phyloP scores from a whole-genome alignment of 495 filamentous ascomycete species.

The Penicillium bovifimosum region DNA sequence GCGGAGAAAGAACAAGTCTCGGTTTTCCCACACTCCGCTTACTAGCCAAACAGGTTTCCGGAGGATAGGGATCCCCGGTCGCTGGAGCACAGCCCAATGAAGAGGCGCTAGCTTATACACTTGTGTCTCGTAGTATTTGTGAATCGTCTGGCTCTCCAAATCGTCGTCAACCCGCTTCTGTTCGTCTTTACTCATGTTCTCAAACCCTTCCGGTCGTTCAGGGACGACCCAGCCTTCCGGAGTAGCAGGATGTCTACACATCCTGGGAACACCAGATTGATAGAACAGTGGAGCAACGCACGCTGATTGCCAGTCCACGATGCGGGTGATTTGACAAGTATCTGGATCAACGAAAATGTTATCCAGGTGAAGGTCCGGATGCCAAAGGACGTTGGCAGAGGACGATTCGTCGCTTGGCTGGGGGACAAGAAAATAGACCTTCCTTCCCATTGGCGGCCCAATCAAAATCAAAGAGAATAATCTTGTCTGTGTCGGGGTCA shows the following conservation, averaged over 20 bases:
- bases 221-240: slow-evolving; percentile 24
- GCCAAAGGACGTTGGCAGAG: slow-evolving; percentile 26
- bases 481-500: slow-evolving; percentile 22
- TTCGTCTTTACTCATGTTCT: slow-evolving; percentile 21
- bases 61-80: slow-evolving; percentile 15
- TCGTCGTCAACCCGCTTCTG: slow-evolving; percentile 22
- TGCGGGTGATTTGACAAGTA: slow-evolving; percentile 21
- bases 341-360: slow-evolving; percentile 37
- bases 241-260: slow-evolving; percentile 27
- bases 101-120: slow-evolving; percentile 24
- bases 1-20: slow-evolving; percentile 34
- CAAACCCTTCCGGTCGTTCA: slow-evolving; percentile 23
- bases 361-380: slow-evolving; percentile 37
- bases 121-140: slow-evolving; percentile 30
- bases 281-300: slow-evolving; percentile 26
- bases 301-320: slow-evolving; percentile 35
- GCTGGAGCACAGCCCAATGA: slow-evolving; percentile 27
- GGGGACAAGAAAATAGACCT: slow-evolving; percentile 12
- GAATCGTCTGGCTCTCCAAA: slow-evolving; percentile 24
- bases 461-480: slow-evolving; percentile 40
- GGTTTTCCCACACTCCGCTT: slow-evolving; percentile 26
- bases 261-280: slow-evolving; percentile 24
- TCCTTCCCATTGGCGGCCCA: slow-evolving; percentile 20
- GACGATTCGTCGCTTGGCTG: slow-evolving; percentile 12
- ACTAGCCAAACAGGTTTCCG: slow-evolving; percentile 30